phyloP scores from a whole-genome alignment of 768 basidiomycete species.

The Tricholoma saponaceum region DNA sequence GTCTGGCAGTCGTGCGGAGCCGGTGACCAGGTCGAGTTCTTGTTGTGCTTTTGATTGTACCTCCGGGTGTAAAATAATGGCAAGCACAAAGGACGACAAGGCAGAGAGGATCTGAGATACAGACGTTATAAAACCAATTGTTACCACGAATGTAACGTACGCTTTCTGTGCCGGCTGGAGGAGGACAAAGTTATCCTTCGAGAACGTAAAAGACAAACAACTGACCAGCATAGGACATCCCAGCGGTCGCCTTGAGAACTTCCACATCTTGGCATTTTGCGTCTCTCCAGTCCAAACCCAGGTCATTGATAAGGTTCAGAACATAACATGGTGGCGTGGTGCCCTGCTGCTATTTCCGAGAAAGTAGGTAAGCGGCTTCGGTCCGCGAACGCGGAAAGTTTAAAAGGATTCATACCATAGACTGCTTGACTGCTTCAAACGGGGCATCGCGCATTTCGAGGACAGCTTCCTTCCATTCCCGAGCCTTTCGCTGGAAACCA shows the following conservation, averaged over 20 bases:
- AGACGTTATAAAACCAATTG: background rate
- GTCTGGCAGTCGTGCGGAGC: slow-evolving; percentile 24
- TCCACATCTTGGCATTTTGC: slow-evolving; percentile 20
- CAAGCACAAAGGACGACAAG: slow-evolving; percentile 31
- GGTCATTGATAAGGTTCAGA: slow-evolving; percentile 22
- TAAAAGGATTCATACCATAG: slow-evolving; percentile 29
- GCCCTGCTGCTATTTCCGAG: slow-evolving; percentile 24
- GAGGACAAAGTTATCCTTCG: background rate
- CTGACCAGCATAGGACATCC: slow-evolving; percentile 34
- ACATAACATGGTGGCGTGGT: slow-evolving; percentile 31
- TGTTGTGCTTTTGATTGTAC: slow-evolving; percentile 25
- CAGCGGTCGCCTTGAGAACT: slow-evolving; percentile 32
- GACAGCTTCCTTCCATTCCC: slow-evolving; percentile 44
- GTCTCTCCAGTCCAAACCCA: slow-evolving; percentile 17
- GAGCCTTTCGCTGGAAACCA: slow-evolving; percentile 45
- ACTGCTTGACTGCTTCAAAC: slow-evolving; percentile 31
- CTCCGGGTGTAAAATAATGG: slow-evolving; percentile 31
- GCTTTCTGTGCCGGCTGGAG: slow-evolving; percentile 38
- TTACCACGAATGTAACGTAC: slow-evolving; percentile 19
- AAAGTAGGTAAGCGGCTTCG: background rate
- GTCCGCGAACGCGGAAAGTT: background rate
- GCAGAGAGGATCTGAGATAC: slow-evolving; percentile 26
- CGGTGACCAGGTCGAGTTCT: slow-evolving; percentile 28
- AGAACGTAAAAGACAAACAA: background rate
- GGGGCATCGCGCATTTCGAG: slow-evolving; percentile 45